Evolutionary conservation across 2,329 filamentous ascomycete species (phyloP).

Genomic region (Apiospora rasikravindrae): DNA sequence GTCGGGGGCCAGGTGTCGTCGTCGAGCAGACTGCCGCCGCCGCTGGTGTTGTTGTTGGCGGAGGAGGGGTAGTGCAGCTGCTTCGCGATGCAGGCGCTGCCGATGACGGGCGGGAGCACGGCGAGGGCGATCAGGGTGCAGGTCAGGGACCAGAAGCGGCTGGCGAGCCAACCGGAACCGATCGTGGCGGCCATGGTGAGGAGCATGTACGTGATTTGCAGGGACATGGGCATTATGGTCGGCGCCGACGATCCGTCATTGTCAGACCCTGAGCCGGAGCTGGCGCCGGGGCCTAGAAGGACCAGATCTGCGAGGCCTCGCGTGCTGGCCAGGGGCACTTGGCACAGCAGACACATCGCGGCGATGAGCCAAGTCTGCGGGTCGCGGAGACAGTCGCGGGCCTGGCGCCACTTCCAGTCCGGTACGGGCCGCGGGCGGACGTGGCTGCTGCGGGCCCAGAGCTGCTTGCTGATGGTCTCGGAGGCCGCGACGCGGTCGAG

Average conservation of each 20-base stretch:
- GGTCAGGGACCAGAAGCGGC: constrained; percentile 55
- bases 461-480: constrained; percentile 57
- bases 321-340: constrained; percentile 67
- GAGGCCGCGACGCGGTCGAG: constrained; percentile 52
- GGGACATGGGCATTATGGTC: constrained; percentile 25
- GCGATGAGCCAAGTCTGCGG: constrained; percentile 67
- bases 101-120: constrained; percentile 57
- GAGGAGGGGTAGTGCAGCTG: constrained; percentile 27
- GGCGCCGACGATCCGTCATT: neutral
- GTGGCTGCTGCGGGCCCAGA: constrained; percentile 10
- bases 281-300: constrained; percentile 60
- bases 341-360: constrained; percentile 55
- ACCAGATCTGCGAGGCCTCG: constrained; percentile 64
- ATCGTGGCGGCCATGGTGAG: constrained; percentile 54
- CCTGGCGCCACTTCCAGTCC: constrained; percentile 56
- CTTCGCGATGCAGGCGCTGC: constrained; percentile 58
- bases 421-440: constrained; percentile 35
- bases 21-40: neutral
- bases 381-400: constrained; percentile 58
- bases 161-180: constrained; percentile 55
- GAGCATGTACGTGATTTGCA: constrained; percentile 64
- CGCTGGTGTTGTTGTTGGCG: neutral
- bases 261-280: constrained; percentile 53
- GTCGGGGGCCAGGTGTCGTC: constrained; percentile 39
- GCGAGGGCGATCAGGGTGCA: constrained; percentile 57